Evolutionary conservation across 352 stramenopile genomes (phyloP), one percentile per base, ranked within the genome.

Genomic region (Pythium coloratum): DNA sequence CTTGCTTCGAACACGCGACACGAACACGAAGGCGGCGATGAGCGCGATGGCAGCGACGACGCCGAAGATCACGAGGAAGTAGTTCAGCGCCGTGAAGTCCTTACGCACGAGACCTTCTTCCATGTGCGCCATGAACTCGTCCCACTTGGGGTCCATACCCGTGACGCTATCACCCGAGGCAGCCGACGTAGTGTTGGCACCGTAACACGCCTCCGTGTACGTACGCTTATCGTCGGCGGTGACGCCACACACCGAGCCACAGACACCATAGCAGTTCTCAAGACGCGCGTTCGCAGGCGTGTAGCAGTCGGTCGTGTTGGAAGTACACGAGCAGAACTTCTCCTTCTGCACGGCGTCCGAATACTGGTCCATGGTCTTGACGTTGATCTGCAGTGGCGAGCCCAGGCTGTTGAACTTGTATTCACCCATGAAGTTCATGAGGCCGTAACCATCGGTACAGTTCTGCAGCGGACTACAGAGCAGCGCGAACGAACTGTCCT

Each of bases 341-440:
- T 80, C 66, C 51, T 78, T 69, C 33, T 87, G 77, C 34, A 76
- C 73, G 1, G 57, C 57, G 1, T 61, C 54, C 3, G 70, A 66
- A 10, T 85, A 57, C 47, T 88, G 66, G 55, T 88, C 72, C 68
- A 88, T 90, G 5, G 78, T 91, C 32, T 76, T 82, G 20, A 92
- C 82, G 44, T 91, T 90, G 57, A 92, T 76, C 54, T 92, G 84
- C 7, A 83, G 71, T 2, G 86, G 81, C 12, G 82, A 89, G 28
- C 84, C 82, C 30, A 90, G 36, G n/a, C 69, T 76, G 55, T 81
- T 74, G 65, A 90, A 87, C 55, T 83, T 88, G 73, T 92, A 92
- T 14, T 69, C 32, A 8, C 84, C 84, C 67, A 94, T 86, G 38
- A 77, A 82, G 12, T 74, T 57, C 54, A 94, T 56, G 26, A 92